Percentiles rank a stretch among this genome's conserved stretches.
Conservation (phyloP, 2,329 filamentous ascomycete species). For the Fusarium torreyae region DNA sequence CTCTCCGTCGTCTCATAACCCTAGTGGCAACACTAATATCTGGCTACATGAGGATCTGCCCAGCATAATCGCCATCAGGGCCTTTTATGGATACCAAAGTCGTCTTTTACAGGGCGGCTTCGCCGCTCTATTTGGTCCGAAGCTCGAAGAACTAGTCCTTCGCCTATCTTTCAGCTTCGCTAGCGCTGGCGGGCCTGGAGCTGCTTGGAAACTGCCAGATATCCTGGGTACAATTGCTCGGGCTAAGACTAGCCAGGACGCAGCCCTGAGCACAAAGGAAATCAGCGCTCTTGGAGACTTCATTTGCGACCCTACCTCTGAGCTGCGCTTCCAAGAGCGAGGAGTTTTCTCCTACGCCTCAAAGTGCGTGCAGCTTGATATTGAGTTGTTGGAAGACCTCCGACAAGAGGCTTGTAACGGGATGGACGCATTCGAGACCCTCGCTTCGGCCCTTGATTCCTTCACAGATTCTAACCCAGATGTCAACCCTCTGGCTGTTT, state of each 20-base stretch:
- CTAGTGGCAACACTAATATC: constrained; percentile 51
- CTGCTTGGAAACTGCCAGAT: constrained; percentile 56
- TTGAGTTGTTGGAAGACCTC: constrained; percentile 68
- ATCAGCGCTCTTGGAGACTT: constrained; percentile 66
- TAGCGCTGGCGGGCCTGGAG: constrained; percentile 59
- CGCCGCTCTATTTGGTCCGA: constrained; percentile 65
- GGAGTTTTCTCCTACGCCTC: constrained; percentile 67
- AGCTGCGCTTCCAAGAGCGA: constrained; percentile 65
- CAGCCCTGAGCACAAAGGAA: constrained; percentile 63
- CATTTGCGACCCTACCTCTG: constrained; percentile 61
- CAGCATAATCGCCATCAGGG: constrained; percentile 65
- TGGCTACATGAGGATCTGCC: constrained; percentile 64
- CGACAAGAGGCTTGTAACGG: constrained; percentile 67
- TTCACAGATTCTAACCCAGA: constrained; percentile 56
- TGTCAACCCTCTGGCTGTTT: constrained; percentile 56
- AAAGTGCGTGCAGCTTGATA: constrained; percentile 65
- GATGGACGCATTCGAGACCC: constrained; percentile 68
- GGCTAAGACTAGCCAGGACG: constrained; percentile 59
- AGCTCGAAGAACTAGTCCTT: constrained; percentile 67
- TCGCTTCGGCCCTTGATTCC: constrained; percentile 51
- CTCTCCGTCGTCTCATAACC: constrained; percentile 23
- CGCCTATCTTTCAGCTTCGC: constrained; percentile 67
- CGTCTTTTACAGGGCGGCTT: constrained; percentile 67
- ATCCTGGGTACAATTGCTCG: constrained; percentile 47
- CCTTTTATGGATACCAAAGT: constrained; percentile 68